Base-by-base conservation (phyloP, 2,329 filamentous ascomycete species). In the Paracoccidioides lutzii region DNA sequence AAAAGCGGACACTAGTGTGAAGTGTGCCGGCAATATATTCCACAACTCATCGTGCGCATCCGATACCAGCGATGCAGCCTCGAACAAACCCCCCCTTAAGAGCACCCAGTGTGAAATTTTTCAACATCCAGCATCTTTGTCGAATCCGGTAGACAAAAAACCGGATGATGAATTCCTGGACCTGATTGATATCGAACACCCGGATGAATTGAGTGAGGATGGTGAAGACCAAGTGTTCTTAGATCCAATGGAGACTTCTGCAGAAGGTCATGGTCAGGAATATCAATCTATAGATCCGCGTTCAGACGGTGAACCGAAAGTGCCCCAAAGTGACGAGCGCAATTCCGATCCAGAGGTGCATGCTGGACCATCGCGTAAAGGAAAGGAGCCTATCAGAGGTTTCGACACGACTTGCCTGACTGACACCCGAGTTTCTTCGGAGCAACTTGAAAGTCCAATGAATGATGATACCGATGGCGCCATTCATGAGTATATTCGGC, bases 401-500 rank as follows among this genome's bases (percentile, higher is more conserved):
- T 10, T 44, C 43, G 50, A 44, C 12, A 14, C 38, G 33, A 43
- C 33, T 12, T 32, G 42, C 15, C 6, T 15, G 10, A 32, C 37
- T n/a, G 9, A 38, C 37, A 14, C 28, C 7, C 37, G 12, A 4
- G 28, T 5, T 12, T 37, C 49, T n/a, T 12, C 6, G 8, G 22
- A 9, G 1, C 12, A n/a, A 28, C 35, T n/a, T 4, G 46, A 49
- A 4, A 28, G 10, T n/a, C 30, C 5, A 52, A 30, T 15, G 43
- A 46, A 52, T 28, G 45, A 54, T 32, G 37, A 37, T 14, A 44
- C 38, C 51, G 44, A 58, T 50, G 44, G 58, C 51, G 52, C 54
- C 9, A 41, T 60, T 30, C 58, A 63, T 43, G 76, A 80, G 14
- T 86, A 85, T 63, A 68, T 81, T 43, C 76, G 80, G 37, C 68